These are phyloP conservation scores for Blastobotrys illinoisensis DNA, from an alignment of 1,139 yeast species.

Conservation along the genomic window DNA sequence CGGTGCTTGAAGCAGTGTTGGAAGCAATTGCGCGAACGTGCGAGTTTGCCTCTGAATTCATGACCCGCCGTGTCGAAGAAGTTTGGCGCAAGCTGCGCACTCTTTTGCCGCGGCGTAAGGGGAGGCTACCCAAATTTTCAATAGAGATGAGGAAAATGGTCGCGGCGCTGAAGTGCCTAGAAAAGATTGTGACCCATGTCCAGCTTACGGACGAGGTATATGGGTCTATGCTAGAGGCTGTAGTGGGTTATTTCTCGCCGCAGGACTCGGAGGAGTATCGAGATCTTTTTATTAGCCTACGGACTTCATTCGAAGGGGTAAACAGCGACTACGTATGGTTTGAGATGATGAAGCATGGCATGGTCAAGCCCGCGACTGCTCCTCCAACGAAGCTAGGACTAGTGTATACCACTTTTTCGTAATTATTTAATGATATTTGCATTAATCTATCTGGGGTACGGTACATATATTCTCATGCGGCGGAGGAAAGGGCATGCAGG, in stretches of 20 bases:
- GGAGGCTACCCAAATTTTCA: slow-evolving; percentile 21
- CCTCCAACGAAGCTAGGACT: background rate
- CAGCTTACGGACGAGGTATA: slow-evolving; percentile 21
- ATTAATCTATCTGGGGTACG: too few species aligned
- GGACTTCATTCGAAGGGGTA: background rate
- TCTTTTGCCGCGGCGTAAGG: slow-evolving; percentile 13
- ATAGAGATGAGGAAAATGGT: slow-evolving; percentile 20
- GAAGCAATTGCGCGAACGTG: slow-evolving; percentile 39
- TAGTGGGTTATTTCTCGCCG: background rate
- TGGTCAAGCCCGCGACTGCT: background rate
- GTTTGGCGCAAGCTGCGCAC: slow-evolving; percentile 37
- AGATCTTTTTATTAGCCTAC: background rate
- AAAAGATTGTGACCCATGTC: slow-evolving; percentile 17
- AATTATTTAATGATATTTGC: background rate
- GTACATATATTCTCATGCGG: too few species aligned
- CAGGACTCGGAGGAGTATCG: background rate
- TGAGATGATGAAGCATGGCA: background rate
- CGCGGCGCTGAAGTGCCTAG: slow-evolving; percentile 22
- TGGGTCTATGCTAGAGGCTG: slow-evolving; percentile 6
- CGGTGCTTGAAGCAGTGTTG: slow-evolving; percentile 38
- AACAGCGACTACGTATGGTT: background rate
- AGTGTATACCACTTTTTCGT: background rate
- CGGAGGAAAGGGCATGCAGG: too few species aligned
- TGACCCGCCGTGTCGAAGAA: slow-evolving; percentile 43
- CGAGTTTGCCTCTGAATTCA: slow-evolving; percentile 45